These are phyloP conservation scores for Starmerella bombicola DNA, from an alignment of 805 yeast genomes.

Conservation along the genomic window DNA sequence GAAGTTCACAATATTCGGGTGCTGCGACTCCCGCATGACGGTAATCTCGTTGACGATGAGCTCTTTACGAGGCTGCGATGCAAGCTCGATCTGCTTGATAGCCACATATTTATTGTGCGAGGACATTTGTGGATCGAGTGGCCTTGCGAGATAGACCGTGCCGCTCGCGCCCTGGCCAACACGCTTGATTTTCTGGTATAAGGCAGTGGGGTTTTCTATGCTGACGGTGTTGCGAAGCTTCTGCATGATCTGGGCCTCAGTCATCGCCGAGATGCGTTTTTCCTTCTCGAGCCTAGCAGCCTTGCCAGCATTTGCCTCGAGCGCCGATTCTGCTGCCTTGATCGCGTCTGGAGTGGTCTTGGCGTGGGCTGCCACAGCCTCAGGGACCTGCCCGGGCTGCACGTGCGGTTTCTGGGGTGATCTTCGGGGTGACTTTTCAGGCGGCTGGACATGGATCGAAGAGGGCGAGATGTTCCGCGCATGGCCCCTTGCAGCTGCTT, in stretches of 20 bases:
- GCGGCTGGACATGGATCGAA: too few species aligned
- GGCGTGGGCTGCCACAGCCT: too few species aligned
- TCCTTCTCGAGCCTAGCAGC: conserved; percentile 34
- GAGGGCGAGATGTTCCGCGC: too few species aligned
- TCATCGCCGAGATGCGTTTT: conserved; percentile 48
- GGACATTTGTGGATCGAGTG: conserved; percentile 28
- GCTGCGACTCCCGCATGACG: conserved; percentile 93
- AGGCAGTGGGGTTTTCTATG: conserved; percentile 71
- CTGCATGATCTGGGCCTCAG: conserved; percentile 78
- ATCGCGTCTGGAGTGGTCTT: neutral
- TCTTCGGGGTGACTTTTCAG: too few species aligned
- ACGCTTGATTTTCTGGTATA: conserved; percentile 44
- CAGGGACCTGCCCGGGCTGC: too few species aligned
- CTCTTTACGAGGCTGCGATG: conserved; percentile 87
- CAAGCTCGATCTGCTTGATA: conserved; percentile 87
- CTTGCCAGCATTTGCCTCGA: conserved; percentile 37
- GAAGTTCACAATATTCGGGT: conserved; percentile 88
- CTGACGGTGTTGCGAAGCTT: conserved; percentile 73
- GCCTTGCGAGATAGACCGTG: conserved; percentile 81
- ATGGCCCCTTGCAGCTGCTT: too few species aligned
- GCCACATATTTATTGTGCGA: conserved; percentile 45
- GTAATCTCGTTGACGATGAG: conserved; percentile 88
- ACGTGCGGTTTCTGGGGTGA: too few species aligned
- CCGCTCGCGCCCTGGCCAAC: conserved; percentile 99
- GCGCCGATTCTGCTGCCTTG: neutral